A percentile compares a stretch with the other conserved stretches of the same genome.
phyloP scores from a whole-genome alignment of 345 rosid genomes.

The Eucalyptus sideroxylon region DNA sequence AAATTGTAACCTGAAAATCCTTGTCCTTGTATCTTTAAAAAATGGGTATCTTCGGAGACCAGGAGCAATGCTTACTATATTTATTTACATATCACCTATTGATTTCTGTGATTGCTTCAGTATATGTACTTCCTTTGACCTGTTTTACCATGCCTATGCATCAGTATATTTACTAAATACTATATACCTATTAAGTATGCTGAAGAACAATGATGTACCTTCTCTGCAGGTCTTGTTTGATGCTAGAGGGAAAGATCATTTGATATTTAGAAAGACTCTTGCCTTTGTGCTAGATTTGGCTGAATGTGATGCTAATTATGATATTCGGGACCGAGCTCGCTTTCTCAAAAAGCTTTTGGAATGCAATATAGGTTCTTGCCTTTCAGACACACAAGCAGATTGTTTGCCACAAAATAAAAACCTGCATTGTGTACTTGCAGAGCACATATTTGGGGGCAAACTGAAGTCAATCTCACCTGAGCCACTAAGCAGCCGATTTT shows the following conservation, averaged over 20 bases:
- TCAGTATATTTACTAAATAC: not conserved
- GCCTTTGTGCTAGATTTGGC: slow-evolving; percentile 82
- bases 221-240: slow-evolving; percentile 38
- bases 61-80: not conserved
- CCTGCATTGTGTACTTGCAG: slow-evolving; percentile 23
- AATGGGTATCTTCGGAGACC: not conserved
- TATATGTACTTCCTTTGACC: not conserved
- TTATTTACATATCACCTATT: not conserved
- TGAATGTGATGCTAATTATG: slow-evolving; percentile 72
- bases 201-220: not conserved
- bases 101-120: not conserved
- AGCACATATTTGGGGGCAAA: slow-evolving; percentile 50
- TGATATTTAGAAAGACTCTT: slow-evolving; percentile 31
- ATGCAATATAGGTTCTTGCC: slow-evolving; percentile 19
- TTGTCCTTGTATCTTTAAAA: not conserved
- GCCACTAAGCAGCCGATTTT: slow-evolving; percentile 44
- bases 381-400: slow-evolving; percentile 18
- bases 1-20: not conserved
- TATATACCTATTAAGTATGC: not conserved
- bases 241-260: slow-evolving; percentile 41
- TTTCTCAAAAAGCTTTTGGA: slow-evolving; percentile 48
- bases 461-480: slow-evolving; percentile 20
- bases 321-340: slow-evolving; percentile 91
- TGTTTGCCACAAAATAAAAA: slow-evolving; percentile 19
- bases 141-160: not conserved